A percentile compares a stretch with the other conserved stretches of the same genome.
Evolutionary conservation across 805 yeast species (phyloP).

Genomic region (Starmera amethionina): DNA sequence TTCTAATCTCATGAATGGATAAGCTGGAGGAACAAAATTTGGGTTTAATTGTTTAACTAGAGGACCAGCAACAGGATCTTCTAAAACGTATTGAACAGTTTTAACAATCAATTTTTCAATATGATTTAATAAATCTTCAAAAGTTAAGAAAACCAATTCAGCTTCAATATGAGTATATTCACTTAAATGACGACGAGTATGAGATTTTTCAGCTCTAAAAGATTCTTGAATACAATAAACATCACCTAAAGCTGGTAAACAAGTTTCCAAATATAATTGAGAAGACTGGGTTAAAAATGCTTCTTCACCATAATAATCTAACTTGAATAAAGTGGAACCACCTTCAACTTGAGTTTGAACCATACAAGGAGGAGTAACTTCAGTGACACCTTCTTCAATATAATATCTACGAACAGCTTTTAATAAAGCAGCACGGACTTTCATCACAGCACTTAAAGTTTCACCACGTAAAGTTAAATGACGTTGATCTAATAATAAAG

Average conservation of each 20-base stretch:
- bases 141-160: constrained; percentile 79
- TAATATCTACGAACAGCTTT: constrained; percentile 68
- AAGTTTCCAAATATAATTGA: constrained; percentile 92
- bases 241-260: constrained; percentile 93
- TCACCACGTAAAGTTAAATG: constrained; percentile 97
- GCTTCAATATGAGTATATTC: constrained; percentile 97
- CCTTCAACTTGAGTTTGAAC: constrained; percentile 99
- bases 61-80: constrained; percentile 90
- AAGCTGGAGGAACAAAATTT: constrained; percentile 66
- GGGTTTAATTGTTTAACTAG: constrained; percentile 90
- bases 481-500: constrained; percentile 86
- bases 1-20: constrained; percentile 87
- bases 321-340: constrained; percentile 88
- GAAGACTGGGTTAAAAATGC: constrained; percentile 96
- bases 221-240: constrained; percentile 97
- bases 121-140: constrained; percentile 80
- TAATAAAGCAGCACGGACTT: constrained; percentile 80
- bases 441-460: constrained; percentile 83
- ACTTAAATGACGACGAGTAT: constrained; percentile 94
- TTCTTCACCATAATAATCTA: constrained; percentile 94
- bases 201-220: constrained; percentile 98
- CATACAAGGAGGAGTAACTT: constrained; percentile 99
- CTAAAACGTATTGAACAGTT: constrained; percentile 65
- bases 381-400: constrained; percentile 63
- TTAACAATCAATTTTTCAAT: constrained; percentile 70